Conservation (phyloP, 2,329 filamentous ascomycete genomes). For the Corniculantispora saksenae region DNA sequence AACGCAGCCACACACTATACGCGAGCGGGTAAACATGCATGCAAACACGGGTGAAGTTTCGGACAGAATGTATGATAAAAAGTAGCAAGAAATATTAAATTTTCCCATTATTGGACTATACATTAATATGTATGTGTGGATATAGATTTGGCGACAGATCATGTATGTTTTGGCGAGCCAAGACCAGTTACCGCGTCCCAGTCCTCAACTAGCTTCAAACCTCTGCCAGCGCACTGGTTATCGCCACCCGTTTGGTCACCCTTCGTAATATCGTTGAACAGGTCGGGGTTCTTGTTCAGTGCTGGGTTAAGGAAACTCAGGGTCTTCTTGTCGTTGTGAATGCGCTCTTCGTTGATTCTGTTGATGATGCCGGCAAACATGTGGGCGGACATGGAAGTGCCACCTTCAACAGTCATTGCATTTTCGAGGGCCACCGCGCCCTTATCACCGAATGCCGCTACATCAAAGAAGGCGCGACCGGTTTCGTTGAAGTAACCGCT, state of each 20-base stretch:
- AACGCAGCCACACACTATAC: too few relatives aligned
- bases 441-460: slow-evolving; percentile 47
- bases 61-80: too few relatives aligned
- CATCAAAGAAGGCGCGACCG: slow-evolving; percentile 41
- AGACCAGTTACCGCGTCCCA: slow-evolving; percentile 20
- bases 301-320: slow-evolving; percentile 35
- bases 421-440: slow-evolving; percentile 39
- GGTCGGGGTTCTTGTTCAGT: slow-evolving; percentile 18
- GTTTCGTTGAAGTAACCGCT: slow-evolving; percentile 39
- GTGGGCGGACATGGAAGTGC: slow-evolving; percentile 23
- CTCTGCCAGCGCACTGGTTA: background rate
- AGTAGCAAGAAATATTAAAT: too few relatives aligned
- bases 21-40: too few relatives aligned
- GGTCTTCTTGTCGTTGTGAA: slow-evolving; percentile 34
- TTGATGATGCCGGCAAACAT: slow-evolving; percentile 24
- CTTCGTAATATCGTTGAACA: slow-evolving; percentile 12
- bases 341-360: slow-evolving; percentile 24
- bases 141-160: too few relatives aligned
- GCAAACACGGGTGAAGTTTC: too few relatives aligned
- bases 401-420: slow-evolving; percentile 22
- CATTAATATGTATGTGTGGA: too few relatives aligned
- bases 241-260: slow-evolving; percentile 1
- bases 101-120: too few relatives aligned
- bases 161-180: slow-evolving; percentile 20
- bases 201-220: slow-evolving; percentile 1